phyloP scores from a whole-genome alignment of 345 rosid genomes.

The Hevea brasiliensis region DNA sequence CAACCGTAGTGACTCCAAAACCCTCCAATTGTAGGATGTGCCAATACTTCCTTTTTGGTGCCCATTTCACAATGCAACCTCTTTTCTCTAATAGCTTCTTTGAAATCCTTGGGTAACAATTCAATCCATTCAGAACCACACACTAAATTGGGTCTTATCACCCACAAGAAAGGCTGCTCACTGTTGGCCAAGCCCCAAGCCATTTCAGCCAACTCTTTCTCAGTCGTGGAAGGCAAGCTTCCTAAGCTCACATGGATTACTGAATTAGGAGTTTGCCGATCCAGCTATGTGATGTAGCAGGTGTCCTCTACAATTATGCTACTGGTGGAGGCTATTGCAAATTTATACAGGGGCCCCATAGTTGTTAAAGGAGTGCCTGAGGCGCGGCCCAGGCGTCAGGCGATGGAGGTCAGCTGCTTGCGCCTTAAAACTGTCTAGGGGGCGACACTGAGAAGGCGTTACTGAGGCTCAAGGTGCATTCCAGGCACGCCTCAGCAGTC shows the following conservation, averaged over 20 bases:
- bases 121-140: slow-evolving; percentile 25
- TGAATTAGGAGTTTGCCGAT: slow-evolving; percentile 12
- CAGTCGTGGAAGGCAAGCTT: slow-evolving; percentile 3
- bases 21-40: slow-evolving; percentile 32
- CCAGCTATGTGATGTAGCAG: slow-evolving; percentile 23
- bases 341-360: no score
- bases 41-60: slow-evolving; percentile 39
- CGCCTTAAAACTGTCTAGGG: no score
- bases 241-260: slow-evolving; percentile 20
- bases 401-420: no score
- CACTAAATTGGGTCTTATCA: slow-evolving; percentile 28
- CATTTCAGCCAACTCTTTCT: neutral
- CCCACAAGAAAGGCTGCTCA: slow-evolving; percentile 37
- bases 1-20: slow-evolving; percentile 51
- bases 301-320: neutral
- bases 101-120: slow-evolving; percentile 17
- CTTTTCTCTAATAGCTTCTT: slow-evolving; percentile 16
- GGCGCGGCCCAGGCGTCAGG: no score
- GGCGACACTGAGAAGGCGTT: no score
- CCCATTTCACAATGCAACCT: slow-evolving; percentile 40
- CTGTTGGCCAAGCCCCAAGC: slow-evolving; percentile 37
- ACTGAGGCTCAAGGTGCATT: no score
- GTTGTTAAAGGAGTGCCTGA: no score
- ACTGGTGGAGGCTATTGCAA: neutral
- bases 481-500: no score